Conservation (phyloP, 2,329 filamentous ascomycete species). For the Epichloe elymi region DNA sequence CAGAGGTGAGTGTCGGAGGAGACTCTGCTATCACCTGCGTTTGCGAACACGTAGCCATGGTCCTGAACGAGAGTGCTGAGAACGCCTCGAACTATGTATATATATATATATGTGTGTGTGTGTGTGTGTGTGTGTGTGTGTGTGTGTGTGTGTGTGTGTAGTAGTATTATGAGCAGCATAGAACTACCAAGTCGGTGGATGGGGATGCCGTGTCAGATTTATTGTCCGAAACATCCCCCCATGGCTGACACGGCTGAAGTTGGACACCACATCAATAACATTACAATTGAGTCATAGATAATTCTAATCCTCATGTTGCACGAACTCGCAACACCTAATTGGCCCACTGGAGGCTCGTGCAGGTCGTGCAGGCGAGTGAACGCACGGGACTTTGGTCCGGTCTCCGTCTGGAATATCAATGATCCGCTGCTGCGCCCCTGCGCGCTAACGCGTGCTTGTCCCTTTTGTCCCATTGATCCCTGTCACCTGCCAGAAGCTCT, state of each 20-base stretch:
- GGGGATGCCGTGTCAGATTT: not conserved
- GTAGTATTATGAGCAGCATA: not conserved
- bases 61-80: not conserved
- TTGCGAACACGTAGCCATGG: not conserved
- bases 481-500: slow-evolving; percentile 1
- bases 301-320: too few relatives aligned
- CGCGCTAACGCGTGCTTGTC: not conserved
- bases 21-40: not conserved
- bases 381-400: not conserved
- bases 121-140: too few relatives aligned
- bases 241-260: not conserved
- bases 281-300: not conserved
- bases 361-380: not conserved
- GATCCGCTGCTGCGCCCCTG: not conserved
- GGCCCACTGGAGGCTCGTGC: not conserved
- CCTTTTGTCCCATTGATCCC: not conserved
- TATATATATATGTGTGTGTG: too few relatives aligned
- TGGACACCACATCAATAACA: not conserved
- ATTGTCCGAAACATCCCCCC: not conserved
- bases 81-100: not conserved
- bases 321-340: too few relatives aligned
- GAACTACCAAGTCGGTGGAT: not conserved
- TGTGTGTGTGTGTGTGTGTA: too few relatives aligned
- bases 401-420: not conserved
- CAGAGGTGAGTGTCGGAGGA: not conserved